Base-by-base conservation (phyloP, 768 basidiomycete genomes). In the Suillus brevipes region DNA sequence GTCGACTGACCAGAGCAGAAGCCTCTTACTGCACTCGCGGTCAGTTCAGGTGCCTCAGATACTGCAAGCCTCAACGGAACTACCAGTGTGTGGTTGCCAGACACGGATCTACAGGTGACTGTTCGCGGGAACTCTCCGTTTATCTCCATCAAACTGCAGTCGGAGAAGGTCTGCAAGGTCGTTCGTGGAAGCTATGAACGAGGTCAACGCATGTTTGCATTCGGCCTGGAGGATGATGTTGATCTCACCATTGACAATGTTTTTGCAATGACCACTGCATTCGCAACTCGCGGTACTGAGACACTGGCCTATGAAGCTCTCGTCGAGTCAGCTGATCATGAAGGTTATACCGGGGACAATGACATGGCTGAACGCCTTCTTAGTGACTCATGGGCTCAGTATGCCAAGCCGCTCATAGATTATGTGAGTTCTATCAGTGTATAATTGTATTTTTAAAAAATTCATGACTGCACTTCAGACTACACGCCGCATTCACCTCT, bases 361-460 rank as follows among this genome's bases (percentile, higher is more conserved):
- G 56, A 57, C 28, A 57, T 57, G 31, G 56, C 56, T 20, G 56
- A 57, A 34, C 7, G 14, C 56, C 56, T 57, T 57, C 38, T 57
- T 38, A 49, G 47, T 23, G n/a, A 49, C 47, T 49, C 23, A 0
- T 49, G 47, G 47, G 47, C 47, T 49, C 47, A 25, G n/a, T 49
- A 49, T 49, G 47, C 47, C 23, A 49, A 49, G 47, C 47, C 5
- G 20, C 47, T 49, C n/a, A 13, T 49, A 49, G 47, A 49, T 49
- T 49, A 49, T 49, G 47, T 49, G n/a, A 49, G 47, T 49, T 49
- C n/a, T 49, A 13, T 23, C 47, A 49, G 23, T 13, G 23, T 13
- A 49, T 23, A 49, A 13, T 13, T 49, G n/a, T 49, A 49, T 49
- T 49, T 23, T 47, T 49, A n/a, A 8, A 18, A 47, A 2, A 49